These are phyloP conservation scores for Saccharomycopsis sp. DNA, from an alignment of 805 yeast species.

Conservation along the genomic window DNA sequence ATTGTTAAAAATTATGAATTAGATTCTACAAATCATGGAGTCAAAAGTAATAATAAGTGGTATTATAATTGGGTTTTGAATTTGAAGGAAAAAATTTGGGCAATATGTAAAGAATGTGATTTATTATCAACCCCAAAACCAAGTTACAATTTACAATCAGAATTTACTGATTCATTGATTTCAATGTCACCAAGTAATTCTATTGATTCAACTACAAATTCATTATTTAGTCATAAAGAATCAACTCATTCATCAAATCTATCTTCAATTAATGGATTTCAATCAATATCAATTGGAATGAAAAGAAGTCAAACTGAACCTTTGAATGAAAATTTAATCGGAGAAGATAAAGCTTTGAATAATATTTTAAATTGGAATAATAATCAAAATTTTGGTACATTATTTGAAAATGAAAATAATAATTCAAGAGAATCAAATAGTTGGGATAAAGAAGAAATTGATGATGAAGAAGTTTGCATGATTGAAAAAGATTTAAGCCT, in stretches of 20 bases:
- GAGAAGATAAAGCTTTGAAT: not conserved
- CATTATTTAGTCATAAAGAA: too few species aligned
- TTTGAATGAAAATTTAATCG: not conserved
- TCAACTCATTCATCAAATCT: too few species aligned
- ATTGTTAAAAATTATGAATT: slow-evolving; percentile 12
- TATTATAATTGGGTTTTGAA: not conserved
- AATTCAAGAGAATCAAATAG: not conserved
- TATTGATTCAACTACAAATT: too few species aligned
- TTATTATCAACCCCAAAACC: not conserved
- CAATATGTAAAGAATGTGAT: not conserved
- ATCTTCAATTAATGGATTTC: not conserved
- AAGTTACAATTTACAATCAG: not conserved
- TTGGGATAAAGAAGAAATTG: not conserved
- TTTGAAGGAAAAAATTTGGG: not conserved
- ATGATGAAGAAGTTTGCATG: not conserved
- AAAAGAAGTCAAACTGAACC: not conserved
- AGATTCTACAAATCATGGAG: not conserved
- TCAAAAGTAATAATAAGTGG: not conserved
- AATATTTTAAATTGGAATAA: not conserved
- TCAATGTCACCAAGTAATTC: too few species aligned
- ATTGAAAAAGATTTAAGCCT: not conserved
- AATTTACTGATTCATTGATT: not conserved
- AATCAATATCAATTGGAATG: not conserved
- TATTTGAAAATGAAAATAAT: not conserved
- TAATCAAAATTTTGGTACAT: not conserved